phyloP scores from a whole-genome alignment of 2,329 filamentous ascomycete species.

The Sporothrix luriei region DNA sequence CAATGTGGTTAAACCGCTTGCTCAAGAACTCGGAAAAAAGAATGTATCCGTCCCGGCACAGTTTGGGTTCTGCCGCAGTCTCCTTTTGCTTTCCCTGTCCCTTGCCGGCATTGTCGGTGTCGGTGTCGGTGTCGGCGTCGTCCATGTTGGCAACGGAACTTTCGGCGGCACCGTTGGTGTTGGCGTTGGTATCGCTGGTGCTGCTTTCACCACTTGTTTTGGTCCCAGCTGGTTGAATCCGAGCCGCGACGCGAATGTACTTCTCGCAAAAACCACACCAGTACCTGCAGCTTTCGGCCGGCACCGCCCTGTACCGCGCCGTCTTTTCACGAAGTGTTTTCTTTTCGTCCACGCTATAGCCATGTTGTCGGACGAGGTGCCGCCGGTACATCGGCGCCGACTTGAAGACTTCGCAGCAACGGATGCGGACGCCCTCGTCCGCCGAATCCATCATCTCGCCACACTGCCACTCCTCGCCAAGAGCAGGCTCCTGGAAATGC shows the following conservation, averaged over 20 bases:
- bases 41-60: constrained; percentile 42
- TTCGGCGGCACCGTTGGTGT: background rate
- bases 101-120: background rate
- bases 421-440: background rate
- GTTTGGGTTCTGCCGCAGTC: constrained; percentile 41
- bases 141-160: background rate
- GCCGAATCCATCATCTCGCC: constrained; percentile 42
- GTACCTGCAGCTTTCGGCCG: constrained; percentile 66
- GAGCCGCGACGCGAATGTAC: constrained; percentile 53
- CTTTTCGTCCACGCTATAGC: constrained; percentile 45
- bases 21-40: constrained; percentile 42
- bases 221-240: background rate
- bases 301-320: constrained; percentile 61
- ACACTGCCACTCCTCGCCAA: constrained; percentile 65
- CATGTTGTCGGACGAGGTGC: constrained; percentile 44
- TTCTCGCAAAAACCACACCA: constrained; percentile 84
- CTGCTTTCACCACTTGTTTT: no score
- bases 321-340: constrained; percentile 49
- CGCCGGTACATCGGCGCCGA: background rate
- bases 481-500: constrained; percentile 53
- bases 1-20: constrained; percentile 59
- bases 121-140: no score
- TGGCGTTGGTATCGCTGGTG: no score
- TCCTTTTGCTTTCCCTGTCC: constrained; percentile 37
- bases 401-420: constrained; percentile 1